Base-by-base conservation (phyloP, 441 rosid genomes). In the Euphorbia schlechtendalii region DNA sequence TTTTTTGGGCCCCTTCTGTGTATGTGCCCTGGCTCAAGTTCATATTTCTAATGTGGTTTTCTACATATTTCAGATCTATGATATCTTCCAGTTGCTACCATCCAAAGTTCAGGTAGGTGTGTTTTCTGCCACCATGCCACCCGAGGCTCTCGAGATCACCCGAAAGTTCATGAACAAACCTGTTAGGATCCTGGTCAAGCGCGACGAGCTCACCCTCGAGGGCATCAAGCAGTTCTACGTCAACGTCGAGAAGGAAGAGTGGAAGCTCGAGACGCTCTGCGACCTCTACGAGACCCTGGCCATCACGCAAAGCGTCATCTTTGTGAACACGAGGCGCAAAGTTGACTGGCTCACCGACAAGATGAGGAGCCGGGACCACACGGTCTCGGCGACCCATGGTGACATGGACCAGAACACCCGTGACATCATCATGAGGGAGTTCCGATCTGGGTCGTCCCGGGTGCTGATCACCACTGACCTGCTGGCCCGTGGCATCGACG, bases 141-240 rank as follows among this genome's bases (percentile, higher is more conserved):
- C 94, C 12, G 91, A 87, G 60, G 91, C 91, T 21, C 87, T 87
- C 5, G 94, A 90, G 74, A 90, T 90, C 67, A 87, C 96, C 0
- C 79, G 92, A 73, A 90, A 90, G 81, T 87, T 89, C 62, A 85
- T 85, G 94, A 85, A 86, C 82, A 85, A 84, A 63, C 91, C 91
- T 9, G 92, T 84, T 38, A 80, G 86, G 73, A 86, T 86, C 72
- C 78, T 86, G 70, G 95, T 88, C 63, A 88, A 85, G 65, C 89
- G 88, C 41, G 94, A 87, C 56, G 94, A 87, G 77, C 94, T 87
- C 51, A 85, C 90, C 12, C 83, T 85, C 53, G 90, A 87, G 71
- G 88, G 90, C 75, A 84, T 87, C 60, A 86, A 89, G 80, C 93
- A 89, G 74, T 89, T 86, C 64, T 68, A 86, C 58, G 96, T 89